Evolutionary conservation across 768 basidiomycete species (phyloP), one percentile per base, ranked within the genome.

Genomic region (Nevesoporus exiguus): DNA sequence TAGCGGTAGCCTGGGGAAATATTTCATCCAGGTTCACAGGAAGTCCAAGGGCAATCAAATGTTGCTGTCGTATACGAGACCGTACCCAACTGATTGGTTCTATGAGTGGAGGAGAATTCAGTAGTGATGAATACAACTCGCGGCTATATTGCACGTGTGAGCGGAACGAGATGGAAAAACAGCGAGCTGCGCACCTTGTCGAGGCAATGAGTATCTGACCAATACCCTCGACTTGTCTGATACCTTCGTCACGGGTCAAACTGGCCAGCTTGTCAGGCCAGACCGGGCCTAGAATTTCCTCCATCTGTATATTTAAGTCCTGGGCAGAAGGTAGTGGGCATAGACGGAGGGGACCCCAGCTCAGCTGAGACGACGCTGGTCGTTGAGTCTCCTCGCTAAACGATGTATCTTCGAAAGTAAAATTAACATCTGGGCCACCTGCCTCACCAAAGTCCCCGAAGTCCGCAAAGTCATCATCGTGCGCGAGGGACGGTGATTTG

Each of bases 21-120:
- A 96, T 85, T 73, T 98, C 95, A 66, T 98, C 95, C 7, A 98
- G 77, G 66, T 98, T 98, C 49, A 98, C 90, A 4, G 95, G 95
- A 43, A 98, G 86, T 22, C 95, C 95, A 24, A 98, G 82, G 13
- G 91, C 74, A 56, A 96, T 96, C 45, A 98, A 77, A 64, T 97
- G 92, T 65, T 93, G 92, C 45, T 93, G 77, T 52, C 95, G 83
- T 66, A 93, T 93, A 41, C 90, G 83, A 52, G 93, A 96, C 44
- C 93, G 86, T 47, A 85, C 94, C 95, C 95, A 98, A 62, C 91
- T 95, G 49, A 93, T 85, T n/a, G 90, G 86, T 66, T 88, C 85
- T 42, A 82, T 86, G 10, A 85, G 81, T 31, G 90, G 86, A 2
- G 88, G 84, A 1, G 85, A 79, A 58, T 86, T 79, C 36, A 91